Conservation (phyloP, 2,329 filamentous ascomycete genomes). For the Stachybotrys echinatus region DNA sequence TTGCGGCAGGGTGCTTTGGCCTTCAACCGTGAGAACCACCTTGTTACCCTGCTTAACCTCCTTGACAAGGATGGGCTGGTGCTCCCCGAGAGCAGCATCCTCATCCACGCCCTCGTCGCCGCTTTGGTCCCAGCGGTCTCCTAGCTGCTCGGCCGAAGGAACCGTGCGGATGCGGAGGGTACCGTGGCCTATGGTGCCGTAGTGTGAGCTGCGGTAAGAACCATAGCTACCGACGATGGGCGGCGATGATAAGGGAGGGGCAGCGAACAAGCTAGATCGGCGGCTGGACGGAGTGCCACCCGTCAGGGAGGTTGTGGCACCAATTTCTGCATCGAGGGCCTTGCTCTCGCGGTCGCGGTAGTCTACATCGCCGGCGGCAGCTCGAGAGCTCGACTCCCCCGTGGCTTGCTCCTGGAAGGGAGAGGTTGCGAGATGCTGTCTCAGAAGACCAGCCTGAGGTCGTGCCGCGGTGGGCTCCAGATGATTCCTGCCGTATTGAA, state of each 20-base stretch:
- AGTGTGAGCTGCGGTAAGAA: conserved; percentile 41
- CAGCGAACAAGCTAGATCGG: conserved; percentile 44
- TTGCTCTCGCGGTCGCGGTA: conserved; percentile 44
- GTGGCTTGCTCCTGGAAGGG: conserved; percentile 8
- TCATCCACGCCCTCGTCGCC: conserved; percentile 18
- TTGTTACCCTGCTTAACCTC: conserved; percentile 85
- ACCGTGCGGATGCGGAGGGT: conserved; percentile 27
- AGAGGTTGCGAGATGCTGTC: conserved; percentile 44
- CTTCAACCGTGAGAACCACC: conserved; percentile 77
- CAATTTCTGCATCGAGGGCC: conserved; percentile 34
- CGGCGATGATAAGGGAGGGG: conserved; percentile 58
- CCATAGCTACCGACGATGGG: conserved; percentile 69
- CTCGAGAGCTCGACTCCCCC: conserved; percentile 15
- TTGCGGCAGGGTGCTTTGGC: conserved; percentile 91
- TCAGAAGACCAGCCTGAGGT: conserved; percentile 39
- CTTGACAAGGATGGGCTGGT: conserved; percentile 77
- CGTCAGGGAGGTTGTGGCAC: conserved; percentile 24
- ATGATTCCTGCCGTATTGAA: conserved; percentile 35
- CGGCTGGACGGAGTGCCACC: conserved; percentile 21
- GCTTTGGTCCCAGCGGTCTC: conserved; percentile 3
- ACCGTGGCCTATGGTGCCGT: conserved; percentile 43
- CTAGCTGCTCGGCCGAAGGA: conserved; percentile 34
- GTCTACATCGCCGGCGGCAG: conserved; percentile 15
- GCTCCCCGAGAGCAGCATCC: conserved; percentile 46
- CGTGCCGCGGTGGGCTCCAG: conserved; percentile 27